These are phyloP conservation scores for Magnusiomyces starmeri DNA, from an alignment of 1,139 yeast species.

Conservation along the genomic window DNA sequence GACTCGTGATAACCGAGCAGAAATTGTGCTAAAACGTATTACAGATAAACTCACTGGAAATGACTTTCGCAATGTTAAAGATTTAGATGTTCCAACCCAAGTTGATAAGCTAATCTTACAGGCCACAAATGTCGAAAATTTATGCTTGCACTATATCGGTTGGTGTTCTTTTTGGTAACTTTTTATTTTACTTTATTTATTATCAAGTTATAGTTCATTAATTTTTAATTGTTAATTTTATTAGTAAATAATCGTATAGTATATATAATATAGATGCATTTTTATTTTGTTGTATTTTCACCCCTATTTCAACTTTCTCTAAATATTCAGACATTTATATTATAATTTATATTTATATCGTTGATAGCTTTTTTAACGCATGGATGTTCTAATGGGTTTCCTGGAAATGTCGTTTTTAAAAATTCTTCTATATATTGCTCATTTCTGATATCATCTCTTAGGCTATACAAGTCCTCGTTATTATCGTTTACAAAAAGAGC, in stretches of 20 bases:
- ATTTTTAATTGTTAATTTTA: neutral
- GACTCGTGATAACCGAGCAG: constrained; percentile 86
- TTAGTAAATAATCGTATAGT: neutral
- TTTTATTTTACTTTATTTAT: neutral
- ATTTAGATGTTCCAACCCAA: constrained; percentile 77
- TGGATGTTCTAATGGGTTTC: neutral
- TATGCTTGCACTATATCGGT: constrained; percentile 95
- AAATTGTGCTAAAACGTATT: constrained; percentile 80
- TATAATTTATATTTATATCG: neutral
- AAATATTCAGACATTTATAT: neutral
- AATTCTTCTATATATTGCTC: constrained; percentile 31
- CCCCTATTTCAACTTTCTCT: too few relatives aligned
- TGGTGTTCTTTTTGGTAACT: constrained; percentile 97
- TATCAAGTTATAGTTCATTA: neutral
- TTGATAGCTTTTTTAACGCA: neutral
- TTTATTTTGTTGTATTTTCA: neutral
- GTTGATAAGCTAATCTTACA: constrained; percentile 92
- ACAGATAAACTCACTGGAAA: constrained; percentile 91
- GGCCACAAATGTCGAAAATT: constrained; percentile 91
- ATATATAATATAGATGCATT: neutral
- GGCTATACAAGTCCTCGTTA: too few relatives aligned
- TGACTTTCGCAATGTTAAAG: constrained; percentile 68
- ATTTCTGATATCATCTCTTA: constrained; percentile 22
- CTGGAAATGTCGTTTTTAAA: constrained; percentile 9
- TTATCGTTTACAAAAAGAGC: constrained; percentile 25